These are phyloP conservation scores for Quercus berberidifolia DNA, from an alignment of 306 rosid genomes.

Conservation along the genomic window DNA sequence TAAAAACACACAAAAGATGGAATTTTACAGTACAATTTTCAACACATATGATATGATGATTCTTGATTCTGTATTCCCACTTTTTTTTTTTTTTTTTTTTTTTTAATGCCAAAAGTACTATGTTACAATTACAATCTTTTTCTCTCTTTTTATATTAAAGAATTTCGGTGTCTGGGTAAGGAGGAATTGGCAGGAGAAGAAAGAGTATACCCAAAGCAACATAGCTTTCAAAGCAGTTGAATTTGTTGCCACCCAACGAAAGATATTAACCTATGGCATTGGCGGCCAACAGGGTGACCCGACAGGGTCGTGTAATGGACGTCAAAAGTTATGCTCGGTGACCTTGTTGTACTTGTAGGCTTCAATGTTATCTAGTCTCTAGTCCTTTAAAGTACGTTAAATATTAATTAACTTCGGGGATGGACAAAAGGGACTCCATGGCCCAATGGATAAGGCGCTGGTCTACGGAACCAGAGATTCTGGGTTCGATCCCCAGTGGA, in stretches of 20 bases:
- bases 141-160: background rate
- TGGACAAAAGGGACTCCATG: slow-evolving; percentile 21
- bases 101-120: background rate
- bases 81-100: background rate
- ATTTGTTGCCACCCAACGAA: slow-evolving; percentile 6
- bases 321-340: background rate
- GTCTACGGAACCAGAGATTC: slow-evolving; percentile 71
- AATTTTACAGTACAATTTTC: background rate
- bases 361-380: background rate
- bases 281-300: too few relatives aligned
- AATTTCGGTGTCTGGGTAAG: background rate
- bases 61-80: slow-evolving; percentile 1
- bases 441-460: slow-evolving; percentile 76
- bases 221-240: slow-evolving; percentile 23
- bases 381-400: too few relatives aligned
- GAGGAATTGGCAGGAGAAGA: background rate
- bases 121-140: background rate
- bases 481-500: slow-evolving; percentile 74
- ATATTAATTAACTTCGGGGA: rapidly evolving
- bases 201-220: background rate
- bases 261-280: background rate
- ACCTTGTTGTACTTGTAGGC: background rate
- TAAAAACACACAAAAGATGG: background rate
- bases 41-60: background rate
- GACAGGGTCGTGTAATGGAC: background rate